These are phyloP conservation scores for Diutina ranongensis DNA, from an alignment of 1,139 yeast species.

Conservation along the genomic window DNA sequence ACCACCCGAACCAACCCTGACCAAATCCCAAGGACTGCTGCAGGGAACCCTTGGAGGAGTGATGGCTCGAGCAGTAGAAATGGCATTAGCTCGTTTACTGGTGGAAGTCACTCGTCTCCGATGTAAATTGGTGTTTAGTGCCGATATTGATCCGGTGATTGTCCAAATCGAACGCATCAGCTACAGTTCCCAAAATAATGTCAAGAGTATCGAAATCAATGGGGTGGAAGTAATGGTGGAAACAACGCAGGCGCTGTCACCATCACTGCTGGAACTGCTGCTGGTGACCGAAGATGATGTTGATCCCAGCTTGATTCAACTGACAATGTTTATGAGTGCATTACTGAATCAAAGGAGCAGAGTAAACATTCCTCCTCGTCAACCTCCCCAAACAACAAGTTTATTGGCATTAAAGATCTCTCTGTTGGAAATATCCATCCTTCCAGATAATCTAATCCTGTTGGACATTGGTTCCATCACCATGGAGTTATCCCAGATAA, in stretches of 20 bases:
- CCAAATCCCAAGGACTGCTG: not conserved
- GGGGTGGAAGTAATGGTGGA: slow-evolving; percentile 21
- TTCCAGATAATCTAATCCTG: not conserved
- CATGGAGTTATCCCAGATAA: not conserved
- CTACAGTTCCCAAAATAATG: slow-evolving; percentile 36
- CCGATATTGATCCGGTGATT: slow-evolving; percentile 35
- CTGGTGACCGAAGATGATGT: not conserved
- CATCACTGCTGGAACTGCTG: not conserved
- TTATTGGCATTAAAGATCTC: not conserved
- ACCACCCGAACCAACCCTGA: not conserved
- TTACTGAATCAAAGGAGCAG: not conserved
- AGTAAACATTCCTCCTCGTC: too few relatives aligned
- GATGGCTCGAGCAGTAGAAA: slow-evolving; percentile 53
- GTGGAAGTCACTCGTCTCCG: slow-evolving; percentile 33
- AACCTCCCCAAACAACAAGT: too few relatives aligned
- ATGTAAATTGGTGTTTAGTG: slow-evolving; percentile 32
- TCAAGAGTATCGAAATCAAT: slow-evolving; percentile 26
- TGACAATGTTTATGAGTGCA: slow-evolving; percentile 6
- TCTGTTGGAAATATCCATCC: not conserved
- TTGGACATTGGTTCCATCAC: not conserved
- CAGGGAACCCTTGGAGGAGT: slow-evolving; percentile 35
- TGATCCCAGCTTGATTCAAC: not conserved
- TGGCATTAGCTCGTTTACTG: slow-evolving; percentile 53
- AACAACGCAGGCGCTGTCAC: not conserved
- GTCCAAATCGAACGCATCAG: slow-evolving; percentile 28